phyloP scores from a whole-genome alignment of 192 early-diverging fungal species.

The Coemansia sp. region DNA sequence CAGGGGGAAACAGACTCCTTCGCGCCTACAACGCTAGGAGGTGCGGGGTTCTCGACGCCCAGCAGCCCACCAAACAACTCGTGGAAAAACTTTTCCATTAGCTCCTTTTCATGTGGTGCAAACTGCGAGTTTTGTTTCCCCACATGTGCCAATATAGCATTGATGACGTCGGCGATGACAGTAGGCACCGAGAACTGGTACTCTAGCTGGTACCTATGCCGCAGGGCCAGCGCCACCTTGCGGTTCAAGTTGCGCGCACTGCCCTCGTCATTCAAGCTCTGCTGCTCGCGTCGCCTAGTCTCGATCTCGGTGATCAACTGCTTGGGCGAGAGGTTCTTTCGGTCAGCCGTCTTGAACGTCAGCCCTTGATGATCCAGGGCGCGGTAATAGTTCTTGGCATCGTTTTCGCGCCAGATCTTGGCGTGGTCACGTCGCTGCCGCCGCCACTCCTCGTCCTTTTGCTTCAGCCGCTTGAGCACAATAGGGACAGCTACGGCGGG shows the following conservation, averaged over 20 bases:
- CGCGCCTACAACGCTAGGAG: neutral
- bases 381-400: conserved; percentile 92
- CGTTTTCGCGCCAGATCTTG: conserved; percentile 96
- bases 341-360: conserved; percentile 86
- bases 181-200: conserved; percentile 74
- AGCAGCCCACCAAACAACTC: conserved; percentile 66
- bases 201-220: conserved; percentile 78
- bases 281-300: conserved; percentile 79
- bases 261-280: conserved; percentile 54
- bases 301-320: conserved; percentile 87
- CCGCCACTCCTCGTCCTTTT: conserved; percentile 98
- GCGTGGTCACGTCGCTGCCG: conserved; percentile 85
- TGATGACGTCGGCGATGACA: conserved; percentile 80
- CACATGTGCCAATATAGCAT: conserved; percentile 74
- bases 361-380: conserved; percentile 95
- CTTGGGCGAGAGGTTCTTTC: conserved; percentile 79
- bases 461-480: conserved; percentile 92
- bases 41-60: conserved; percentile 36
- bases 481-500: conserved; percentile 92
- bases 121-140: conserved; percentile 62
- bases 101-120: conserved; percentile 69
- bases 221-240: conserved; percentile 51
- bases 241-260: conserved; percentile 39
- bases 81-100: conserved; percentile 77
- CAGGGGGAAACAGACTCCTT: neutral